Evolutionary conservation across 192 early-diverging fungal species (phyloP).

Genomic region (Obelidium mucronatum): DNA sequence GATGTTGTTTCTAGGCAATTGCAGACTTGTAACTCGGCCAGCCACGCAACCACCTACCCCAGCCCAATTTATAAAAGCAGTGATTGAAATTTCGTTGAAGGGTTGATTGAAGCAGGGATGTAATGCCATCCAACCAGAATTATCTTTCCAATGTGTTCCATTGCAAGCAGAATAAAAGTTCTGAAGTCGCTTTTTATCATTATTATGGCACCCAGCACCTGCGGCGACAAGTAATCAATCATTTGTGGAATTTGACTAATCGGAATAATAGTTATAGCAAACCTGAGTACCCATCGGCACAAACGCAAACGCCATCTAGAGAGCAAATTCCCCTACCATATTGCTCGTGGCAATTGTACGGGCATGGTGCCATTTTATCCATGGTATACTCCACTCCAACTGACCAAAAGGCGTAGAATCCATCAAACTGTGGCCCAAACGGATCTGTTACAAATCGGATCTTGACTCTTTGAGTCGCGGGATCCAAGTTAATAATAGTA

Average conservation of each 20-base stretch:
- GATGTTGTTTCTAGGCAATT: constrained; percentile 13
- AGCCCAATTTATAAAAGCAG: neutral
- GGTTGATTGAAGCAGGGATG: constrained; percentile 4
- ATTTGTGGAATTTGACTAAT: too few species aligned
- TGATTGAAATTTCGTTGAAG: neutral
- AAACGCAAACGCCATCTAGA: constrained; percentile 27
- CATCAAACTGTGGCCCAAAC: constrained; percentile 28
- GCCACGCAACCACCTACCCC: constrained; percentile 15
- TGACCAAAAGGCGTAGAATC: constrained; percentile 15
- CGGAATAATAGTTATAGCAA: too few species aligned
- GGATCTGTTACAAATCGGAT: constrained; percentile 17
- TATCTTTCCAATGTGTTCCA: neutral
- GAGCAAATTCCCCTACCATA: constrained; percentile 18
- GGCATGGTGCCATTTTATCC: neutral
- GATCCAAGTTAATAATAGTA: neutral
- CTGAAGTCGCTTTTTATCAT: neutral
- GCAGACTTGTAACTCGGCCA: neutral
- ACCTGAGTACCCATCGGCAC: constrained; percentile 19
- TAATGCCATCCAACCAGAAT: neutral
- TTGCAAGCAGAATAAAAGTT: constrained; percentile 8
- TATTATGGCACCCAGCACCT: constrained; percentile 28
- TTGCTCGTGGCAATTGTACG: neutral
- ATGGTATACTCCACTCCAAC: neutral
- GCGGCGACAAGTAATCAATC: neutral
- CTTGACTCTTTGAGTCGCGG: neutral